Evolutionary conservation across 2,329 filamentous ascomycete genomes (phyloP).

Genomic region (Albophoma yamanashiensis): DNA sequence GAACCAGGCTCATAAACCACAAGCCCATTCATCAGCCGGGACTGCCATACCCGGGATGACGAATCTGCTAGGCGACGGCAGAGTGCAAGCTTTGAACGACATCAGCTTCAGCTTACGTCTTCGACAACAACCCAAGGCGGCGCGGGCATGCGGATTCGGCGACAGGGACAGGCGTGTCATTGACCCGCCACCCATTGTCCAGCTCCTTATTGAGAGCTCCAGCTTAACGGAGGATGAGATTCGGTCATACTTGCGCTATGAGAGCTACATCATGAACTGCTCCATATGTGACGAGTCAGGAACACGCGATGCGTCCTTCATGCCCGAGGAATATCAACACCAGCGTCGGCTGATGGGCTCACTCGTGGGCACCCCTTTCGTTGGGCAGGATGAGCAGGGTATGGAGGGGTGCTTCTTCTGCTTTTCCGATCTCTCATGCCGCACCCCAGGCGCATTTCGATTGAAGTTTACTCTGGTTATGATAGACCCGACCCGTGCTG

Average conservation of each 20-base stretch:
- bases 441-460: slow-evolving; percentile 65
- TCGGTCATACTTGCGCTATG: slow-evolving; percentile 41
- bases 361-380: slow-evolving; percentile 64
- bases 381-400: slow-evolving; percentile 62
- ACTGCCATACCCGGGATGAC: slow-evolving; percentile 9
- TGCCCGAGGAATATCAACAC: slow-evolving; percentile 61
- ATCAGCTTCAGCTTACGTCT: slow-evolving; percentile 31
- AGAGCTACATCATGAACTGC: slow-evolving; percentile 64
- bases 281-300: slow-evolving; percentile 63
- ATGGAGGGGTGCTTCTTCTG: slow-evolving; percentile 75
- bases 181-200: slow-evolving; percentile 73
- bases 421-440: slow-evolving; percentile 72
- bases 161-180: slow-evolving; percentile 74
- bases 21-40: not conserved
- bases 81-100: slow-evolving; percentile 8
- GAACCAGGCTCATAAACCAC: not conserved
- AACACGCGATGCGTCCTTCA: slow-evolving; percentile 55
- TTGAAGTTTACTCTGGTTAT: slow-evolving; percentile 65
- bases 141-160: slow-evolving; percentile 72
- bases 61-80: slow-evolving; percentile 14
- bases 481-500: slow-evolving; percentile 50
- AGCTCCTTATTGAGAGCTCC: slow-evolving; percentile 55
- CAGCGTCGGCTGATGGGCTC: slow-evolving; percentile 73
- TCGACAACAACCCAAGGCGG: slow-evolving; percentile 68
- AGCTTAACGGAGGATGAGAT: slow-evolving; percentile 43